These are phyloP conservation scores for Pterula multifida DNA, from an alignment of 1,284 basidiomycete species.

Conservation along the genomic window DNA sequence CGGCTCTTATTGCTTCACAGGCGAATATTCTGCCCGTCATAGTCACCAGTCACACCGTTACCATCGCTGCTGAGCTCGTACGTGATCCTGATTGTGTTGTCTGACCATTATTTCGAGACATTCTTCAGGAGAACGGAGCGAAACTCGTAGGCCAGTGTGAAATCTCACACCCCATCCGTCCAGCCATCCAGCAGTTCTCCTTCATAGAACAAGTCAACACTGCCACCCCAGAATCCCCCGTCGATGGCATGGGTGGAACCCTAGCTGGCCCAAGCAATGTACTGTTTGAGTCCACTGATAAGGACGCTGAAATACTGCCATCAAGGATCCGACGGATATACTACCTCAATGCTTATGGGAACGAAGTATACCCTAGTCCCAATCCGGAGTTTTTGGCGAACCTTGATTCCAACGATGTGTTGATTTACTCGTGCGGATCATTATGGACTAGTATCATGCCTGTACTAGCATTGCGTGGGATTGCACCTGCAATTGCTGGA, in stretches of 20 bases:
- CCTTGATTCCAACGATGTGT: constrained; percentile 50
- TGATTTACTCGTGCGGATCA: constrained; percentile 89
- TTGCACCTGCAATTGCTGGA: constrained; percentile 70
- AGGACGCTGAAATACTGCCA: constrained; percentile 34
- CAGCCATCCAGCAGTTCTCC: constrained; percentile 13
- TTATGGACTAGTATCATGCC: constrained; percentile 93
- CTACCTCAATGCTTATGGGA: constrained; percentile 91
- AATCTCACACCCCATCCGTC: constrained; percentile 81
- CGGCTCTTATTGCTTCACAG: constrained; percentile 20
- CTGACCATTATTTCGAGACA: constrained; percentile 5
- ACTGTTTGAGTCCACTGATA: constrained; percentile 47
- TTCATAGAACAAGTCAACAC: constrained; percentile 15
- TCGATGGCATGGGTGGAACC: constrained; percentile 41
- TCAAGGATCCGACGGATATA: constrained; percentile 46
- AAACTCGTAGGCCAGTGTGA: constrained; percentile 91
- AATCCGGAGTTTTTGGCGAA: constrained; percentile 72
- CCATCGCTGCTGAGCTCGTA: constrained; percentile 88
- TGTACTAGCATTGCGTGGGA: constrained; percentile 77
- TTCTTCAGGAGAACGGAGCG: constrained; percentile 59
- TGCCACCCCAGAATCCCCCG: constrained; percentile 18
- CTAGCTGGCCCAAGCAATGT: constrained; percentile 43
- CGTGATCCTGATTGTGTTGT: constrained; percentile 16
- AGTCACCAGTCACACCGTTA: constrained; percentile 94
- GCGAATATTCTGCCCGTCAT: constrained; percentile 82
- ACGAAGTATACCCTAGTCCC: constrained; percentile 82